Base-by-base conservation (phyloP, 208 protist species). In the Crithidia brevicula region DNA sequence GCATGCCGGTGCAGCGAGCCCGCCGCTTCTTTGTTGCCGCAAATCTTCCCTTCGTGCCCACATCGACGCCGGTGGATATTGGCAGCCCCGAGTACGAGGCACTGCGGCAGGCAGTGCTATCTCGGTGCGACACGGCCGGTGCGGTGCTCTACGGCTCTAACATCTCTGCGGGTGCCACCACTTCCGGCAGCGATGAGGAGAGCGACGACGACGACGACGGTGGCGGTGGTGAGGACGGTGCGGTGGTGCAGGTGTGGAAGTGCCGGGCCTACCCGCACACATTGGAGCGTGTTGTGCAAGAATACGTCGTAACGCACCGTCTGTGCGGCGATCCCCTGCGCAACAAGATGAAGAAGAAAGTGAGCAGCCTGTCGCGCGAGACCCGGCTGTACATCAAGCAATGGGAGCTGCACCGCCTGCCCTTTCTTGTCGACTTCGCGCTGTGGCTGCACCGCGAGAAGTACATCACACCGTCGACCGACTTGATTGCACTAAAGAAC, bases 81-180 rank as follows among this genome's bases (percentile, higher is more conserved):
- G 77, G 66, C 50, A 76, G 73, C 8, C 45, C 65, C 10, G 88
- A 59, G 70, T 90, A 84, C 67, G 62, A 64, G 18, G 62, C 40
- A 20, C 46, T 88, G 38, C 63, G 82, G 20, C 71, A 81, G 15
- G 34, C 36, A 30, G 58, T 90, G 27, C 70, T 74, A 5, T 53
- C 75, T 2, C 71, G 75, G 52, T 34, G 82, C 28, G 77, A 88
- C 64, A 81, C 82, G 30, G 86, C 74, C 9, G 91, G 91, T 9
- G 83, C 67, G 1, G 91, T 96, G 23, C 67, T 92, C 38, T 96
- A 96, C 73, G 91, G 91, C 30, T 67, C 62, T n/a, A n/a, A n/a
- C n/a, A n/a, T n/a, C n/a, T n/a, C n/a, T n/a, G n/a, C n/a, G n/a
- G n/a, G n/a, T n/a, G n/a, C n/a, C n/a, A n/a, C n/a, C n/a, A n/a